Percentiles rank a stretch among this genome's conserved stretches.
These are phyloP conservation scores for Bullera alba DNA, from an alignment of 768 basidiomycete species.

Conservation along the genomic window DNA sequence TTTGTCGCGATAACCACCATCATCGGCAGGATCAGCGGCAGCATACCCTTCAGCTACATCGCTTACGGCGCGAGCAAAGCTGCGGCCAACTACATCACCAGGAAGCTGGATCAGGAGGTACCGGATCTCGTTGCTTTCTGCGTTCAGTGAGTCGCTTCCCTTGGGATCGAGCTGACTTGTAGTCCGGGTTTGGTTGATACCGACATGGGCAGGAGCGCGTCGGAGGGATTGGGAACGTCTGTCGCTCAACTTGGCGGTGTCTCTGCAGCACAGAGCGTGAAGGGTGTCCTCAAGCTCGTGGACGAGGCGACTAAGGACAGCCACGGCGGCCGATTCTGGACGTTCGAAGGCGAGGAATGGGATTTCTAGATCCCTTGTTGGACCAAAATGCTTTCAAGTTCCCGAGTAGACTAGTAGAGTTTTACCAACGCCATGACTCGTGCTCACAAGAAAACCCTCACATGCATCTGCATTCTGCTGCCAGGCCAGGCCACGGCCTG, in stretches of 20 bases:
- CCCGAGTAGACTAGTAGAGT: too few species aligned
- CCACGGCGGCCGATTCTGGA: slow-evolving; percentile 7
- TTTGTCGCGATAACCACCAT: slow-evolving; percentile 16
- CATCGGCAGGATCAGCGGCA: slow-evolving; percentile 2
- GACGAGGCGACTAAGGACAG: slow-evolving; percentile 5
- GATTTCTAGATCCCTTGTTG: too few species aligned
- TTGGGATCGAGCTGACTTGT: not conserved
- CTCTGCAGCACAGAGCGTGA: slow-evolving; percentile 1
- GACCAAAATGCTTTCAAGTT: too few species aligned
- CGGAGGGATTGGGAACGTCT: not conserved
- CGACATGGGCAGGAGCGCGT: slow-evolving; percentile 1
- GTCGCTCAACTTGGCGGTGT: not conserved
- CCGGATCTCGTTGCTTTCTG: not conserved
- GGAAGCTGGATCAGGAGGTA: too few species aligned
- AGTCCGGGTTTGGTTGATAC: slow-evolving; percentile 7
- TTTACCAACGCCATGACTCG: too few species aligned
- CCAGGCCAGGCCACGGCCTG: too few species aligned
- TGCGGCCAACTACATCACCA: slow-evolving; percentile 16
- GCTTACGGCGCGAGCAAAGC: slow-evolving; percentile 16
- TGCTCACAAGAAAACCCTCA: too few species aligned
- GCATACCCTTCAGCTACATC: not conserved
- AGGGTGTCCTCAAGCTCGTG: slow-evolving; percentile 4
- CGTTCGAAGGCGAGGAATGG: slow-evolving; percentile 5
- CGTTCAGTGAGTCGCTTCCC: too few species aligned
- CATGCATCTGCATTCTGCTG: too few species aligned